Evolutionary conservation across 352 stramenopile species (phyloP).

Genomic region (Globisporangium ultimum): DNA sequence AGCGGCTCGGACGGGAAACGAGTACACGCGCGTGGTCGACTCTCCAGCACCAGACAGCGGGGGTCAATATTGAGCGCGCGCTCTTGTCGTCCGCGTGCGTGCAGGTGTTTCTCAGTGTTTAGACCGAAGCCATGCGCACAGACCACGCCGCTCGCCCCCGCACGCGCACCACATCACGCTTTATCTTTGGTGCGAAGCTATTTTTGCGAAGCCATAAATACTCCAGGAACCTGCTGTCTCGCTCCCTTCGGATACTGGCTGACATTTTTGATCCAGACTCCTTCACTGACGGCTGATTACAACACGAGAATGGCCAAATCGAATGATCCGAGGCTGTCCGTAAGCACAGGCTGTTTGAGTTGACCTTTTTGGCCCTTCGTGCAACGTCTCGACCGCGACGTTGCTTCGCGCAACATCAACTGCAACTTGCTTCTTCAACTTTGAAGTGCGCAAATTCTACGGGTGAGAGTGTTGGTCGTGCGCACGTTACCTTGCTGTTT

Average conservation of each 20-base stretch:
- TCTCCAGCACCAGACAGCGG: neutral
- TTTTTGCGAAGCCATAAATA: no score
- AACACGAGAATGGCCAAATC: neutral
- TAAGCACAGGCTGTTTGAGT: no score
- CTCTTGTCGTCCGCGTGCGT: neutral
- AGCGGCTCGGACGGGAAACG: no score
- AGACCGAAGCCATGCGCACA: neutral
- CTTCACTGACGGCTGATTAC: neutral
- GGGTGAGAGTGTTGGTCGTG: neutral
- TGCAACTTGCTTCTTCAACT: neutral
- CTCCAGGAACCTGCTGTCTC: no score
- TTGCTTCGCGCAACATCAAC: slow-evolving; percentile 4
- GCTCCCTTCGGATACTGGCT: no score
- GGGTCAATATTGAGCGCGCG: neutral
- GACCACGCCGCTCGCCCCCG: neutral
- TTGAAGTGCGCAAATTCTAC: neutral
- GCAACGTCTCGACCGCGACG: neutral
- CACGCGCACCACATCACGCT: no score
- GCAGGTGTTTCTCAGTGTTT: neutral
- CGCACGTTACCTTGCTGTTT: neutral
- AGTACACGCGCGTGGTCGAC: no score
- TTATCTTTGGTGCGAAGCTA: no score
- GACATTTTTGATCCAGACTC: neutral
- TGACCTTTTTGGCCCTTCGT: neutral
- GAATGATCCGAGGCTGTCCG: no score